Conservation (phyloP, 2,329 filamentous ascomycete species). For the Chaetomium sp. region DNA sequence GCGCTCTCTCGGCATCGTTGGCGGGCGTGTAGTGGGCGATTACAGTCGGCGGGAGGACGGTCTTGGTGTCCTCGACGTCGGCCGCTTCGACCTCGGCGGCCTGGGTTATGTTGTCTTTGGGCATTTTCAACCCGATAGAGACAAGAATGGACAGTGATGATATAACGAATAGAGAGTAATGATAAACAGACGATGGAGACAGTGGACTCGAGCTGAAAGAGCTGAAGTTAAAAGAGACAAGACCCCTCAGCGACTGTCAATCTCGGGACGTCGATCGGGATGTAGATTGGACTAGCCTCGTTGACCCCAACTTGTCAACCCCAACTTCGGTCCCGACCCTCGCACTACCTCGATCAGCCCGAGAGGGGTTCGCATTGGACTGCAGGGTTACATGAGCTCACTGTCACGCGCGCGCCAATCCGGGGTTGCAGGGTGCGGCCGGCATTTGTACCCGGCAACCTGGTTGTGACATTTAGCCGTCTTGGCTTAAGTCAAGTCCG, state of each 20-base stretch:
- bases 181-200: too few relatives aligned
- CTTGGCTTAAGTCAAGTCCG: not conserved
- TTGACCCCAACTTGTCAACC: too few relatives aligned
- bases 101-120: not conserved
- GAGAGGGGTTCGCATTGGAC: not conserved
- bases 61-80: not conserved
- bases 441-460: constrained; percentile 1
- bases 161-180: too few relatives aligned
- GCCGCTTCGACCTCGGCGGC: not conserved
- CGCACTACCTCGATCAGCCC: not conserved
- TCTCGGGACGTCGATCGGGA: too few relatives aligned
- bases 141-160: too few relatives aligned
- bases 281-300: too few relatives aligned
- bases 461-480: not conserved
- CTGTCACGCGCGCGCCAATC: not conserved
- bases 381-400: not conserved
- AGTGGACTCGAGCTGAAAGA: too few relatives aligned
- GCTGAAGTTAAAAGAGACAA: too few relatives aligned
- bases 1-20: not conserved
- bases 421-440: not conserved
- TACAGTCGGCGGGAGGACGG: not conserved
- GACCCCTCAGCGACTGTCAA: too few relatives aligned
- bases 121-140: not conserved
- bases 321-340: too few relatives aligned
- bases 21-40: not conserved